Evolutionary conservation across 257 asterid species (phyloP).

Genomic region (Plantago elongata): DNA sequence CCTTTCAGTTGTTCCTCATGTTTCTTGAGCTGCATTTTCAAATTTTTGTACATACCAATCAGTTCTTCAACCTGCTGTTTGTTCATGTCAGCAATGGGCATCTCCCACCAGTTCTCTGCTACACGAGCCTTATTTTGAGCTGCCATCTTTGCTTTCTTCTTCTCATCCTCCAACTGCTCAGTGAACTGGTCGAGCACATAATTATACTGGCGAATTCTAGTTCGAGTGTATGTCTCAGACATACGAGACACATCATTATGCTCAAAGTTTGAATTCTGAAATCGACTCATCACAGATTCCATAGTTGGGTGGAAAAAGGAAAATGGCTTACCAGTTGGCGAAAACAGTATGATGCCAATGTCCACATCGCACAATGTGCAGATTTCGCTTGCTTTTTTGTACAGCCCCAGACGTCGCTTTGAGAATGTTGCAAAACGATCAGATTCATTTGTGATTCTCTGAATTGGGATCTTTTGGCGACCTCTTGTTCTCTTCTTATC

Average conservation of each 20-base stretch:
- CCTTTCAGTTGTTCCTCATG: background rate
- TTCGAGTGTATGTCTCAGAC: constrained; percentile 22
- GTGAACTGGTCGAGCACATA: constrained; percentile 1
- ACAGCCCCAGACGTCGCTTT: constrained; percentile 26
- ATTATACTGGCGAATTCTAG: constrained; percentile 19
- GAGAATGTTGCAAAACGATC: constrained; percentile 26
- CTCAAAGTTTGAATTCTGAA: background rate
- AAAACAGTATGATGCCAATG: constrained; percentile 25
- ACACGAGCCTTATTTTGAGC: background rate
- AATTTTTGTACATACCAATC: background rate
- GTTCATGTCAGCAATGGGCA: background rate
- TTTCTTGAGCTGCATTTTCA: background rate
- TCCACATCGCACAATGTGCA: constrained; percentile 25
- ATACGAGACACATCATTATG: constrained; percentile 3
- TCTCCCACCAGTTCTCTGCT: constrained; percentile 5
- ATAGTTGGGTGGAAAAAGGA: constrained; percentile 39
- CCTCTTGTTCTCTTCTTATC: constrained; percentile 23
- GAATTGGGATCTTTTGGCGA: constrained; percentile 29
- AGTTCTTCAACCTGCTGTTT: constrained; percentile 7
- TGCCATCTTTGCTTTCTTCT: constrained; percentile 12
- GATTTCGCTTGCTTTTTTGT: constrained; percentile 32
- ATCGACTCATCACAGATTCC: constrained; percentile 13
- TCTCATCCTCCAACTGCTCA: constrained; percentile 16
- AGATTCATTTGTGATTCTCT: constrained; percentile 16
- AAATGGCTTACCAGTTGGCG: constrained; percentile 41